phyloP scores from a whole-genome alignment of 371 early-diverging fungal genomes.

The Amoeboaphelidium protococcarum region DNA sequence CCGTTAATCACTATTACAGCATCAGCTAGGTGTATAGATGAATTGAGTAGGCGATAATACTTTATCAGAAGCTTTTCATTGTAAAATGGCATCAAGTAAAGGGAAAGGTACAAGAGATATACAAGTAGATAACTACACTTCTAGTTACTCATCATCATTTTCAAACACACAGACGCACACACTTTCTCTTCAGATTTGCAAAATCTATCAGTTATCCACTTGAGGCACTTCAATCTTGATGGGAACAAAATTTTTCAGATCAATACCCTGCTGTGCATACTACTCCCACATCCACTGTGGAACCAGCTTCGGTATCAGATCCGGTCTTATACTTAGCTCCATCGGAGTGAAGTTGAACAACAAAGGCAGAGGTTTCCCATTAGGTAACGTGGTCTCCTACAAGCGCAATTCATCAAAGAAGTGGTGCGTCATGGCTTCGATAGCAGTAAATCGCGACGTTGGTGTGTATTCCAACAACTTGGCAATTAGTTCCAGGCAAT shows the following conservation, averaged over 20 bases:
- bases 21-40: no score
- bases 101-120: no score
- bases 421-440: constrained; percentile 75
- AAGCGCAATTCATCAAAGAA: constrained; percentile 89
- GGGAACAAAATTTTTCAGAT: constrained; percentile 30
- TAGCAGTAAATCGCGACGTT: constrained; percentile 53
- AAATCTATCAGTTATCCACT: no score
- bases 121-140: no score
- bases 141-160: no score
- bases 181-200: no score
- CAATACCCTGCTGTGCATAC: constrained; percentile 27
- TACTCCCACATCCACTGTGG: constrained; percentile 34
- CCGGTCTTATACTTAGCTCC: constrained; percentile 52
- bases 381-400: constrained; percentile 46
- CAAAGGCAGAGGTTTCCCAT: constrained; percentile 50
- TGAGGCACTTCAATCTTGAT: constrained; percentile 14
- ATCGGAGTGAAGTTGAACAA: constrained; percentile 63
- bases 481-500: constrained; percentile 64
- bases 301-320: constrained; percentile 31
- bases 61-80: no score
- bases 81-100: no score
- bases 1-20: no score
- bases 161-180: no score
- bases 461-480: constrained; percentile 88
- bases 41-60: no score